Percentiles rank a stretch among this genome's conserved stretches.
phyloP scores from a whole-genome alignment of 1,284 basidiomycete genomes.

The Irpex sp. region DNA sequence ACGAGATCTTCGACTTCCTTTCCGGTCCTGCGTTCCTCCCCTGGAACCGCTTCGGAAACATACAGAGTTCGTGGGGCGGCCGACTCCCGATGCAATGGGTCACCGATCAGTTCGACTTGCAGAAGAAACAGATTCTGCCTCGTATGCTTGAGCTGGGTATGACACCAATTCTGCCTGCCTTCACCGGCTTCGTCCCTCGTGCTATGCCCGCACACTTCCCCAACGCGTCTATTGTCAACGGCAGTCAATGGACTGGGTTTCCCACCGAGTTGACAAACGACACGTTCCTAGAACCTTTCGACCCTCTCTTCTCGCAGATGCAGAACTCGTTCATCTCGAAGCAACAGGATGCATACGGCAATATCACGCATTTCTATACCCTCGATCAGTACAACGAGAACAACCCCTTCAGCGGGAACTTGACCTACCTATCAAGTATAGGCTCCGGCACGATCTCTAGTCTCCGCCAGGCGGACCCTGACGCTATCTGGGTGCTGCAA shows the following conservation, averaged over 20 bases:
- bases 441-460: conserved; percentile 31
- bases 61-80: conserved; percentile 36
- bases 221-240: conserved; percentile 32
- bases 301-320: conserved; percentile 31
- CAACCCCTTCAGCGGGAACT: conserved; percentile 31
- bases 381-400: conserved; percentile 45
- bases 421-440: conserved; percentile 31
- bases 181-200: conserved; percentile 38
- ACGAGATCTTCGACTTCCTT: conserved; percentile 31
- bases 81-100: conserved; percentile 33
- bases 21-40: conserved; percentile 39
- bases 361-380: conserved; percentile 37
- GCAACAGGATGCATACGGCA: conserved; percentile 34
- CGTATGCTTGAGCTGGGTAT: conserved; percentile 41
- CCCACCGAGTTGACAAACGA: conserved; percentile 28
- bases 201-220: conserved; percentile 29
- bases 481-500: conserved; percentile 40
- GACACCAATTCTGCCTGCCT: conserved; percentile 39
- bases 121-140: conserved; percentile 29
- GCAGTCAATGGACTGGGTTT: conserved; percentile 33
- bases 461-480: conserved; percentile 33
- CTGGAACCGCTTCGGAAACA: conserved; percentile 40
- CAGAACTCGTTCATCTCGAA: conserved; percentile 38
- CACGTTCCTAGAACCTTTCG: conserved; percentile 38
- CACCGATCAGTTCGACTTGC: conserved; percentile 33